A percentile compares a stretch with the other conserved stretches of the same genome.
phyloP scores from a whole-genome alignment of 225 moss, liverwort and hornwort species.

The Bryum argenteum region DNA sequence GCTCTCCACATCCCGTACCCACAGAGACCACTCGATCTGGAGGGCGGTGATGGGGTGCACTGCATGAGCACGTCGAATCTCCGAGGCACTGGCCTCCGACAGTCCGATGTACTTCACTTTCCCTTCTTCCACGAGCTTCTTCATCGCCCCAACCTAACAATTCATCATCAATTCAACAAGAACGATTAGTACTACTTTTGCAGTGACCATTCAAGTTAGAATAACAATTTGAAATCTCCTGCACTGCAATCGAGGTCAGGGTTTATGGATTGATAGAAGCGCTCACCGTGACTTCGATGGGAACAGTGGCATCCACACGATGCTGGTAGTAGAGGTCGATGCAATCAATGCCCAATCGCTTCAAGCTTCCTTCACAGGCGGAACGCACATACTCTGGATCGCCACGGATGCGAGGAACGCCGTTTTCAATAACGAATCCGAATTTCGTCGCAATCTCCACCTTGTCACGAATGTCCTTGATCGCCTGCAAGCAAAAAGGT shows the following conservation, averaged over 20 bases:
- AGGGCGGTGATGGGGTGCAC: slow-evolving; percentile 55
- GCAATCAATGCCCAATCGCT: slow-evolving; percentile 67
- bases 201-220: too few species aligned
- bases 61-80: slow-evolving; percentile 53
- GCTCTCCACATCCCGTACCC: slow-evolving; percentile 53
- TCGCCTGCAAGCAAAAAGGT: slow-evolving; percentile 45
- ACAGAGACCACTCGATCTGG: slow-evolving; percentile 53
- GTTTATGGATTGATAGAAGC: too few species aligned
- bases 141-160: slow-evolving; percentile 49
- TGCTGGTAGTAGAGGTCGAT: slow-evolving; percentile 82
- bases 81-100: slow-evolving; percentile 45
- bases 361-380: slow-evolving; percentile 59
- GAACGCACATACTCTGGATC: slow-evolving; percentile 70
- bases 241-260: too few species aligned
- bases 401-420: slow-evolving; percentile 15
- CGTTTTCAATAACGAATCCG: slow-evolving; percentile 21
- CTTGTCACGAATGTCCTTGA: slow-evolving; percentile 63
- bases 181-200: too few species aligned
- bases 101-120: slow-evolving; percentile 54
- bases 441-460: slow-evolving; percentile 82
- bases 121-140: slow-evolving; percentile 57
- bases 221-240: too few species aligned
- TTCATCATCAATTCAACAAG: too few species aligned
- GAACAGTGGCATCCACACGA: slow-evolving; percentile 60
- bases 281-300: slow-evolving; percentile 79